Base-by-base conservation (phyloP, 495 filamentous ascomycete genomes). In the Penicillium malachiteum region DNA sequence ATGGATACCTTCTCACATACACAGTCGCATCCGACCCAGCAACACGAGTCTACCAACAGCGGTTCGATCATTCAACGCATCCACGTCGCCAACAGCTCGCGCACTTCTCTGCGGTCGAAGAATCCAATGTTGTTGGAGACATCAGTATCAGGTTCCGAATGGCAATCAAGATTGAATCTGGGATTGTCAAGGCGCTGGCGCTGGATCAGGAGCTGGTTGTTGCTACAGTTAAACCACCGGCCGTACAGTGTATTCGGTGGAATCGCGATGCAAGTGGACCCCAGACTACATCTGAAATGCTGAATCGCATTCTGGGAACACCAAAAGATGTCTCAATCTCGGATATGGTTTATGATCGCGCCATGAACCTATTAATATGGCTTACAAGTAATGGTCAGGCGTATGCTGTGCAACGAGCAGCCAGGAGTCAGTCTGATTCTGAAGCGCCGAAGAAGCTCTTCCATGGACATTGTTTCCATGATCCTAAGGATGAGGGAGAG, bases 141-240 rank as follows among this genome's bases (percentile, higher is more conserved):
- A 84, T 94, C 44, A 97, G 84, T 56, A 78, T 97, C 42, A 85
- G 90, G 16, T 97, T 99, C 73, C 82, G 94, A 48, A 97, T 97
- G 91, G 92, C 95, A 18, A 97, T 99, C 54, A 95, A 95, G 71
- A 90, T 99, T 17, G 94, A 99, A 70, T 95, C 95, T 8, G 95
- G 95, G 1, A 96, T 99, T 57, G 84, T 84, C 32, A 83, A 80
- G 59, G 91, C 87, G n/a, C 70, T 97, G 45, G 93, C 95, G 3
- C 78, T 97, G 37, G 95, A 97, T 59, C 88, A 94, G 33, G 95
- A 97, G 70, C 79, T 99, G 32, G 80, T 99, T 37, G 92, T 99
- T 39, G 91, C 94, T 8, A 99, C 95, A 4, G 80, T 88, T 58
- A 96, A 93, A 67, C 95, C 95, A 2, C 87, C 92, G 2, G 95